Percentiles rank a stretch among this genome's conserved stretches.
Evolutionary conservation across 2,329 filamentous ascomycete genomes (phyloP).

Genomic region (Trichoderma atroviride): DNA sequence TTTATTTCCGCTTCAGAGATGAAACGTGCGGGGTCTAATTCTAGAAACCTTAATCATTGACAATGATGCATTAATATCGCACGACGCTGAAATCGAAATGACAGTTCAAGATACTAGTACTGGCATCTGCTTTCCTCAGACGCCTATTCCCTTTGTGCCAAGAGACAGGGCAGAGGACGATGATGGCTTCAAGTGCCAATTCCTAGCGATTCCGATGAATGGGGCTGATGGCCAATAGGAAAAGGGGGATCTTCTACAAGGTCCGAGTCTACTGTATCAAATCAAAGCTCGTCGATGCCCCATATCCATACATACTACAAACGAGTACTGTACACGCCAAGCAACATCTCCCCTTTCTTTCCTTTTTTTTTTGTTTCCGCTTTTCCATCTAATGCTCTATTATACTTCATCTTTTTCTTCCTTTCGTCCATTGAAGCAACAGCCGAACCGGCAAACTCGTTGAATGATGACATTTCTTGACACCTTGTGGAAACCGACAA

Average conservation of each 20-base stretch:
- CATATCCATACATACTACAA: not conserved
- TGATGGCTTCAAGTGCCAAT: not conserved
- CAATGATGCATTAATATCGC: not conserved
- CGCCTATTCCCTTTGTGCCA: not conserved
- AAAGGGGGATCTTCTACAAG: conserved; percentile 6
- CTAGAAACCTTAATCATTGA: not conserved
- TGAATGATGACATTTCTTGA: not conserved
- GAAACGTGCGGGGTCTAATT: conserved; percentile 7
- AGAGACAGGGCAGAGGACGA: not conserved
- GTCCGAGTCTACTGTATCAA: not conserved
- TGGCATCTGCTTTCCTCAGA: not conserved
- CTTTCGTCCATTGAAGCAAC: not conserved
- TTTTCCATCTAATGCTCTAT: not conserved
- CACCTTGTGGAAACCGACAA: not conserved
- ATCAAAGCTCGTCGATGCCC: not conserved
- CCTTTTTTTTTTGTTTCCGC: too few relatives aligned
- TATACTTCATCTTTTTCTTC: not conserved
- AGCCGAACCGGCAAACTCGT: conserved; percentile 7
- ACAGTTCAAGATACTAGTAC: not conserved
- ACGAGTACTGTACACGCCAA: not conserved
- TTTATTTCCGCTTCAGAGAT: conserved; percentile 1
- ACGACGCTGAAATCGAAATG: not conserved
- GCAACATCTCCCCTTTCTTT: not conserved
- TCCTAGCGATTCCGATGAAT: not conserved
- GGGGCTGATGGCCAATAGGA: not conserved